Percentiles rank a stretch among this genome's conserved stretches.
phyloP scores from a whole-genome alignment of 1,284 basidiomycete genomes.

The Irpex sp. region DNA sequence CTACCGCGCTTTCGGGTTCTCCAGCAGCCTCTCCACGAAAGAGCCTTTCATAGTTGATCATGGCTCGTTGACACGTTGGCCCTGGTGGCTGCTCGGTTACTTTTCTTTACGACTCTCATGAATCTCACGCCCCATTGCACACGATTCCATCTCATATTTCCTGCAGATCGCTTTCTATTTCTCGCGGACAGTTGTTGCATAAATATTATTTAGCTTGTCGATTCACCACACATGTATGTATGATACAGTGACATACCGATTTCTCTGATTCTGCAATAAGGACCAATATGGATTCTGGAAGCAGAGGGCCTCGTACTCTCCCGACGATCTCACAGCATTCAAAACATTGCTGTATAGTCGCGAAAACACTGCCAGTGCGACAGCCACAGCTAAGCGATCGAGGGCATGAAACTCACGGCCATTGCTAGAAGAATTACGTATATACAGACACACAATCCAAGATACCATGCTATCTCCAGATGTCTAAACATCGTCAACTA shows the following conservation, averaged over 20 bases:
- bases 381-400: too few relatives aligned
- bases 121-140: neutral
- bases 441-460: neutral
- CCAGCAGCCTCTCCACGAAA: slow-evolving; percentile 32
- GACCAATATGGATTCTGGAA: too few relatives aligned
- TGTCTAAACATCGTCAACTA: neutral
- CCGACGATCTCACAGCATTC: too few relatives aligned
- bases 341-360: too few relatives aligned
- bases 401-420: too few relatives aligned
- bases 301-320: too few relatives aligned
- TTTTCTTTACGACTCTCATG: neutral
- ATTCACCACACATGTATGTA: too few relatives aligned
- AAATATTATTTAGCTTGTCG: neutral
- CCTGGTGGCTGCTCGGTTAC: neutral
- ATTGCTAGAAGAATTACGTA: too few relatives aligned
- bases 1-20: slow-evolving; percentile 28
- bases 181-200: neutral
- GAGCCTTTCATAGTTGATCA: slow-evolving; percentile 4
- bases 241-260: too few relatives aligned
- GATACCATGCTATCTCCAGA: neutral
- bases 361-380: too few relatives aligned
- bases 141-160: neutral
- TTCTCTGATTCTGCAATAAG: too few relatives aligned
- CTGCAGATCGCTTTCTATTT: neutral
- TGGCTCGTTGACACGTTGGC: neutral